Conservation (phyloP, 148 eudicot genomes). For the Amaranthus hypochondriacus region DNA sequence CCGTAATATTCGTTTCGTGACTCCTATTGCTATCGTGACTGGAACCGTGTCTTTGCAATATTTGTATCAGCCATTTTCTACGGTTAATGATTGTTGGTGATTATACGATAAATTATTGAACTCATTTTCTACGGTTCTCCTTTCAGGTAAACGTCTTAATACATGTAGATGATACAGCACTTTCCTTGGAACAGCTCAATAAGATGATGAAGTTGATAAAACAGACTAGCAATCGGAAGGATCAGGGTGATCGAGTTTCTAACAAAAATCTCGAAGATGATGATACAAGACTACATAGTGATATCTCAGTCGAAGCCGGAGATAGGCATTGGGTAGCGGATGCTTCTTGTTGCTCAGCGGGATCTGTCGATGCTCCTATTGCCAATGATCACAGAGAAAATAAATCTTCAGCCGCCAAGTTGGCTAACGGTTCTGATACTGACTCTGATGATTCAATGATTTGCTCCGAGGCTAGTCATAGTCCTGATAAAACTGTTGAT, state of each 20-base stretch:
- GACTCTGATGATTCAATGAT: slow-evolving; percentile 68
- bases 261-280: slow-evolving; percentile 28
- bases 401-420: slow-evolving; percentile 30
- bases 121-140: slow-evolving; percentile 14
- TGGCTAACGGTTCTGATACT: slow-evolving; percentile 38
- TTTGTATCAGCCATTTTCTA: no score
- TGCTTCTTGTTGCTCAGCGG: slow-evolving; percentile 32
- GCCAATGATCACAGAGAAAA: slow-evolving; percentile 18
- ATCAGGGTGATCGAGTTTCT: slow-evolving; percentile 27
- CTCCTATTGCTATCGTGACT: no score
- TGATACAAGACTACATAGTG: slow-evolving; percentile 43
- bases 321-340: slow-evolving; percentile 39
- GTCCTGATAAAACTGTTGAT: slow-evolving; percentile 44
- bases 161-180: slow-evolving; percentile 52
- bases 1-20: no score
- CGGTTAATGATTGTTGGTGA: neutral
- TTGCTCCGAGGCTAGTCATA: slow-evolving; percentile 45
- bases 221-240: slow-evolving; percentile 31
- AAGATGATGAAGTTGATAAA: slow-evolving; percentile 46
- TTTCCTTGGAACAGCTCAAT: slow-evolving; percentile 49
- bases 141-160: slow-evolving; percentile 74
- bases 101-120: neutral
- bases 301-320: slow-evolving; percentile 53
- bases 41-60: no score
- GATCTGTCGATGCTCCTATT: slow-evolving; percentile 21